Base-by-base conservation (phyloP, 331 rosid genomes). In the Prunus yedoensis region DNA sequence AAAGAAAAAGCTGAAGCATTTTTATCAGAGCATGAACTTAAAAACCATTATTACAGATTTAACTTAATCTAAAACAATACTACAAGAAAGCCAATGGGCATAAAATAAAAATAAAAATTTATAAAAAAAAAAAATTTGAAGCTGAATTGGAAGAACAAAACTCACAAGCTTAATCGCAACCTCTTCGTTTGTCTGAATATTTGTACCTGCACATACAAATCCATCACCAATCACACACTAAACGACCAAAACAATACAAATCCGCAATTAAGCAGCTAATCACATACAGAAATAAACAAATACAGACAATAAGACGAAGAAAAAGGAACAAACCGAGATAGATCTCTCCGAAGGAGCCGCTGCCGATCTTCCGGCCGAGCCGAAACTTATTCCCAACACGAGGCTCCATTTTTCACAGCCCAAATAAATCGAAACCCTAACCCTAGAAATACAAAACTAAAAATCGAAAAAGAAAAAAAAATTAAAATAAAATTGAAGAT, bases 341-440 rank as follows among this genome's bases (percentile, higher is more conserved):
- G 93, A 94, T 94, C 96, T 94, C 97, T n/a, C 99, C 99, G 35
- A 95, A 95, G 38, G 99, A 95, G 61, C 99, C 97, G 82, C 99
- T 89, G 38, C 99, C 99, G 90, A 95, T 91, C 89, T 95, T 95
- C 74, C 98, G 87, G 59, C 99, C 98, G 38, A 95, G 80, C 52
- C 96, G 92, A 84, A 90, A 95, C 91, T 88, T 95, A 67, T 91
- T 93, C 21, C 96, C 98, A 72, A 95, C 97, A 66, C 98, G 99
- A 87, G 97, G 96, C 81, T 95, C 99, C 99, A 95, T 95, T 78
- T 80, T 71, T 70, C 59, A 8, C 53, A 46, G 54, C 52, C 21
- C 10, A 0, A 51, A 67, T 54, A 53, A 56, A 28, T 64, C 3
- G 80, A 85, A 85, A 72, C 86, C 89, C 87, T 83, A 85, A 80